phyloP scores from a whole-genome alignment of 1,139 yeast genomes.

The Diutina mesorugosa region DNA sequence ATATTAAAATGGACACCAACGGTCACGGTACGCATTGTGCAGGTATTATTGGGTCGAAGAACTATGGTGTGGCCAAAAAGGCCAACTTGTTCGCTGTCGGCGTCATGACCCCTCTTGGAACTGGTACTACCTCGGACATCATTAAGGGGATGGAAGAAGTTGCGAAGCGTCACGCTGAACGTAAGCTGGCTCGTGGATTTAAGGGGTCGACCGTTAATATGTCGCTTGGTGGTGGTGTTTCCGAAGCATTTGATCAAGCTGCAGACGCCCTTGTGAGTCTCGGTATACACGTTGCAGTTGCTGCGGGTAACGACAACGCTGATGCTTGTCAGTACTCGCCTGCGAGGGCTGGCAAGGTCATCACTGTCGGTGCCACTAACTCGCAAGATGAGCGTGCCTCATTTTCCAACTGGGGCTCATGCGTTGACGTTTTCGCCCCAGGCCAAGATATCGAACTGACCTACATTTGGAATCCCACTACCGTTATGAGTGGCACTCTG shows the following conservation, averaged over 20 bases:
- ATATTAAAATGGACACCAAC: constrained; percentile 22
- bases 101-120: constrained; percentile 27
- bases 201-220: constrained; percentile 33
- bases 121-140: constrained; percentile 29
- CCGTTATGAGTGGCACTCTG: constrained; percentile 28
- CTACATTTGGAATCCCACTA: constrained; percentile 23
- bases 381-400: constrained; percentile 23
- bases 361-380: constrained; percentile 32
- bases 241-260: constrained; percentile 29
- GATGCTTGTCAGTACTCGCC: constrained; percentile 33
- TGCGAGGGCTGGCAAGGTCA: constrained; percentile 28
- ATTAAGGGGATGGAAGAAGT: constrained; percentile 32
- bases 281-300: constrained; percentile 30
- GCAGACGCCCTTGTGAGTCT: constrained; percentile 29
- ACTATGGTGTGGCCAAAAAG: constrained; percentile 31
- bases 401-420: constrained; percentile 31
- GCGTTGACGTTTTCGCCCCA: constrained; percentile 34
- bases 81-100: constrained; percentile 30
- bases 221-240: constrained; percentile 31
- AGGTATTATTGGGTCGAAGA: constrained; percentile 29
- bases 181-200: constrained; percentile 17
- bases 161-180: constrained; percentile 21
- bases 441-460: constrained; percentile 30
- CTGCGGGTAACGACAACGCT: constrained; percentile 32
- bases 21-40: constrained; percentile 36